Evolutionary conservation across 495 filamentous ascomycete species (phyloP).

Genomic region (Xylaria acuta): DNA sequence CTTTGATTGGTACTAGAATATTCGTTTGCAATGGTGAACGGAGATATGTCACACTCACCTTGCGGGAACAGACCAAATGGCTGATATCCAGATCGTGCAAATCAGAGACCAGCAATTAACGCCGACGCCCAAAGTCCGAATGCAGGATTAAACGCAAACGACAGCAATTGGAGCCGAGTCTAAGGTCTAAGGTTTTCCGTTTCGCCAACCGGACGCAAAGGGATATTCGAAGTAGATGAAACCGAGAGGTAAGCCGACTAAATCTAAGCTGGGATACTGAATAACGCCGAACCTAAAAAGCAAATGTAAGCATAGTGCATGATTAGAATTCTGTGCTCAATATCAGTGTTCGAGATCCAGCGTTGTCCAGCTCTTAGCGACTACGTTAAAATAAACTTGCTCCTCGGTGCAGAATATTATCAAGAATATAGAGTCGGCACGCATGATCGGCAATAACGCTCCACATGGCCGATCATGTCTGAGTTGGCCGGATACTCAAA

Average conservation of each 20-base stretch:
- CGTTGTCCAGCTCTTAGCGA: neutral
- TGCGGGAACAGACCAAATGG: slow-evolving; percentile 39
- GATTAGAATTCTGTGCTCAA: neutral
- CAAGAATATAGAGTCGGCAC: neutral
- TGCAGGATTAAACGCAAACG: slow-evolving; percentile 41
- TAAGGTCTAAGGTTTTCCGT: slow-evolving; percentile 31
- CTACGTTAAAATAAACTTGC: neutral
- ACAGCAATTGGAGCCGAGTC: slow-evolving; percentile 36
- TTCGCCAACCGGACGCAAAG: slow-evolving; percentile 33
- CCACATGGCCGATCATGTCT: neutral
- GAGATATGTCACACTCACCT: slow-evolving; percentile 40
- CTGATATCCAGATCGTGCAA: slow-evolving; percentile 41
- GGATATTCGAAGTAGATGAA: slow-evolving; percentile 32
- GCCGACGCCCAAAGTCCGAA: slow-evolving; percentile 41
- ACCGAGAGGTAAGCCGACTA: slow-evolving; percentile 38
- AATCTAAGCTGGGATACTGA: slow-evolving; percentile 36
- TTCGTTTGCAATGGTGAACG: neutral
- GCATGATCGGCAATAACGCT: neutral
- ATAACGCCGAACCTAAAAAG: slow-evolving; percentile 18
- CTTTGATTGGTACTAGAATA: neutral
- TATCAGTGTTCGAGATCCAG: slow-evolving; percentile 5
- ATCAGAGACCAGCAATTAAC: slow-evolving; percentile 43
- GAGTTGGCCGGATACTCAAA: neutral
- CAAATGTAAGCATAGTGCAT: slow-evolving; percentile 10
- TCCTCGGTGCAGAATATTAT: neutral